Evolutionary conservation across 2,329 filamentous ascomycete genomes (phyloP).

Genomic region (Fusarium udum): DNA sequence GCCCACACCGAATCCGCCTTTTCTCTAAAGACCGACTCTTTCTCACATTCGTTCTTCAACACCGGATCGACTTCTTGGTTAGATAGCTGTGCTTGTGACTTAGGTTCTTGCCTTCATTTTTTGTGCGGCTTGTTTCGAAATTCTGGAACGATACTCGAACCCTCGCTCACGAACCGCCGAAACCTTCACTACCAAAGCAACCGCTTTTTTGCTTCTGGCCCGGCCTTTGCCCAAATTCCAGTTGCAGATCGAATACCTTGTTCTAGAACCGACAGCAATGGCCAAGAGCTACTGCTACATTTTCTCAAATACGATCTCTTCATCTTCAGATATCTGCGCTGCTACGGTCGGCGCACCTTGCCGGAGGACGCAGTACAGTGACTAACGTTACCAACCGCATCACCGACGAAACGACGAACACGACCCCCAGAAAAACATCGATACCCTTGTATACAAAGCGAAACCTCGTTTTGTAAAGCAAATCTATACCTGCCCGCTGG

Average conservation of each 20-base stretch:
- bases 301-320: conserved; percentile 20
- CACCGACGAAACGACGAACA: conserved; percentile 28
- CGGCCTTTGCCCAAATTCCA: conserved; percentile 16
- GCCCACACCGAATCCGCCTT: conserved; percentile 16
- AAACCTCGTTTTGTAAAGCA: conserved; percentile 12
- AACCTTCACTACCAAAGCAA: conserved; percentile 8
- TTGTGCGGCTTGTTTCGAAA: conserved; percentile 17
- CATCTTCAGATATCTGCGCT: conserved; percentile 22
- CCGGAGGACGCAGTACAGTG: conserved; percentile 28
- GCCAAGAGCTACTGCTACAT: conserved; percentile 35
- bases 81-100: conserved; percentile 24
- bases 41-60: conserved; percentile 31
- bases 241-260: conserved; percentile 20
- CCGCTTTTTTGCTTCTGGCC: conserved; percentile 14
- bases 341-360: conserved; percentile 30
- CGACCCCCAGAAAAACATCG: conserved; percentile 2
- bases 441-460: conserved; percentile 27
- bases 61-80: conserved; percentile 20
- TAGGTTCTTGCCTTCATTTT: conserved; percentile 12
- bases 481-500: conserved; percentile 25
- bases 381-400: conserved; percentile 28
- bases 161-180: conserved; percentile 16
- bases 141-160: conserved; percentile 14
- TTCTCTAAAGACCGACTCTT: conserved; percentile 19
- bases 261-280: conserved; percentile 40